Conservation (phyloP, 768 basidiomycete species). For the Tylopilus rubrobrunneus region DNA sequence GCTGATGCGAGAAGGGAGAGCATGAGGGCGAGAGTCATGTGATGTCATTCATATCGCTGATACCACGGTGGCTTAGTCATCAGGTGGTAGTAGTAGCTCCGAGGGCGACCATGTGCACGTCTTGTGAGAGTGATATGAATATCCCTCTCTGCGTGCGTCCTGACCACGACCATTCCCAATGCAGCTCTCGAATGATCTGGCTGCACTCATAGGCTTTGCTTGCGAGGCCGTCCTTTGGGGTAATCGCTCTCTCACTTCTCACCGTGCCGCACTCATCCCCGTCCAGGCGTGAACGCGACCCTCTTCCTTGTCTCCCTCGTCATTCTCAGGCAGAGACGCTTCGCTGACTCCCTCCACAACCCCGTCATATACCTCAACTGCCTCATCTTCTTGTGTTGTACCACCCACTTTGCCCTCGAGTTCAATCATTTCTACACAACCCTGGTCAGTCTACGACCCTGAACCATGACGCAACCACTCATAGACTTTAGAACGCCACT, state of each 20-base stretch:
- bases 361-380: conserved; percentile 28
- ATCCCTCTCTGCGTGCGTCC: background rate
- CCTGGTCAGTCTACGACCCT: conserved; percentile 25
- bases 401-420: conserved; percentile 32
- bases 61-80: no score
- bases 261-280: background rate
- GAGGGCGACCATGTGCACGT: background rate
- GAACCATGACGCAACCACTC: background rate
- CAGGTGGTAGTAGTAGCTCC: background rate
- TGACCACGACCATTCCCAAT: conserved; percentile 10
- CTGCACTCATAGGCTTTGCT: conserved; percentile 36
- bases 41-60: no score
- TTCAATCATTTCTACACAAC: conserved; percentile 33
- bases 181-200: conserved; percentile 27
- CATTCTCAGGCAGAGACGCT: conserved; percentile 17
- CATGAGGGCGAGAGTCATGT: background rate
- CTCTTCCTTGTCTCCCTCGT: conserved; percentile 29
- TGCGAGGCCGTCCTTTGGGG: conserved; percentile 37
- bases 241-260: background rate
- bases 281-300: conserved; percentile 19
- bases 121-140: no score
- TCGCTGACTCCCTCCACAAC: conserved; percentile 11
- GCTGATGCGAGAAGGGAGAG: background rate
- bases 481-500: conserved; percentile 15
- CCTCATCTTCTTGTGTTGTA: conserved; percentile 32